These are phyloP conservation scores for Avena sativa DNA, from an alignment of 176 grass and related monocot species.

Conservation along the genomic window DNA sequence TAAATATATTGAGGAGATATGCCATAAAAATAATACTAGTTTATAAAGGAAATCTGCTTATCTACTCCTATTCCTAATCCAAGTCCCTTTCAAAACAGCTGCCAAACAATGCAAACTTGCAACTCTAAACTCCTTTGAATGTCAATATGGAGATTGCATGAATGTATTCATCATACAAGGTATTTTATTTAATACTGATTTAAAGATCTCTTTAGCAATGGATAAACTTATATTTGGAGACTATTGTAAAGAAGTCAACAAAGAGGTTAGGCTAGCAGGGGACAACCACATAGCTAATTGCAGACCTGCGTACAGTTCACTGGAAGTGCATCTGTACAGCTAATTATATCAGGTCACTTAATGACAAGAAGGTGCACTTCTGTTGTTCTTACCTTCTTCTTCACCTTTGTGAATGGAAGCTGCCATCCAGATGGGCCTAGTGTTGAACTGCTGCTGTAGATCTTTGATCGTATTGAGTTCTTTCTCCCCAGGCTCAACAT, in stretches of 20 bases:
- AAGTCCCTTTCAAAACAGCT: not conserved
- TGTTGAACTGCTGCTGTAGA: conserved; percentile 57
- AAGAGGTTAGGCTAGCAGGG: not conserved
- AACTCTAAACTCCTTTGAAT: not conserved
- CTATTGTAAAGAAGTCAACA: not conserved
- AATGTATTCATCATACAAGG: not conserved
- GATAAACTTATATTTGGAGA: conserved; percentile 7
- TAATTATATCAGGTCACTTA: not conserved
- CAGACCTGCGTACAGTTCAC: conserved; percentile 14
- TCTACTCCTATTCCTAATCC: not conserved
- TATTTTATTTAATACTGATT: conserved; percentile 34
- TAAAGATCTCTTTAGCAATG: not conserved
- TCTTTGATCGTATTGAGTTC: conserved; percentile 58
- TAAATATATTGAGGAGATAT: conserved; percentile 2
- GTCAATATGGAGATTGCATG: conserved; percentile 12
- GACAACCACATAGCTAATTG: not conserved
- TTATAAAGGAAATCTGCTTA: not conserved
- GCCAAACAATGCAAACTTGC: conserved; percentile 8
- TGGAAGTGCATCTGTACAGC: not conserved
- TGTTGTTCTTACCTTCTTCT: conserved; percentile 67
- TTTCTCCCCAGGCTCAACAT: conserved; percentile 56
- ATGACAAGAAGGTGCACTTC: conserved; percentile 27
- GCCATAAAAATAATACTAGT: not conserved
- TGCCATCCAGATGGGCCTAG: conserved; percentile 80
- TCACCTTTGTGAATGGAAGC: conserved; percentile 89